Evolutionary conservation across 2,329 filamentous ascomycete species (phyloP).

Genomic region (Thielaviopsis musarum): DNA sequence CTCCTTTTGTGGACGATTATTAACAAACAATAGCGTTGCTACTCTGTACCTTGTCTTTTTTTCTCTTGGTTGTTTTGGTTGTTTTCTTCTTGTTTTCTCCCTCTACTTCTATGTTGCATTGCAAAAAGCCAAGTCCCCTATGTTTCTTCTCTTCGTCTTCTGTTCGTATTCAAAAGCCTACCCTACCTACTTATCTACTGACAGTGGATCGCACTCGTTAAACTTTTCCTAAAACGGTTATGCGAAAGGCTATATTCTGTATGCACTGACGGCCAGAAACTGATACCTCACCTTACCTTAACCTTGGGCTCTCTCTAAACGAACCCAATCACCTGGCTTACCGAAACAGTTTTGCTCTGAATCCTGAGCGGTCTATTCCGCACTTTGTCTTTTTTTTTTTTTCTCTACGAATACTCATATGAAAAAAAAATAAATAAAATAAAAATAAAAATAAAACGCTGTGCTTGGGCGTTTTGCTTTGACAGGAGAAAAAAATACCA

Average conservation of each 20-base stretch:
- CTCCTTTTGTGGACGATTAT: too few species aligned
- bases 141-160: not conserved
- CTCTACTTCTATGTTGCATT: too few species aligned
- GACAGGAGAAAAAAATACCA: not conserved
- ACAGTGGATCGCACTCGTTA: not conserved
- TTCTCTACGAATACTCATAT: too few species aligned
- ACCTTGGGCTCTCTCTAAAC: not conserved
- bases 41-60: too few species aligned
- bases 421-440: too few species aligned
- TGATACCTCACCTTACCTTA: not conserved
- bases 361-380: not conserved
- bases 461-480: not conserved
- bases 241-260: not conserved
- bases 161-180: not conserved
- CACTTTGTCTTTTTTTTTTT: not conserved
- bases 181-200: not conserved
- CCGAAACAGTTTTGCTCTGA: too few species aligned
- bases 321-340: not conserved
- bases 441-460: too few species aligned
- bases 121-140: not conserved
- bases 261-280: not conserved
- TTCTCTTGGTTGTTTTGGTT: too few species aligned
- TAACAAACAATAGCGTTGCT: too few species aligned
- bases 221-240: conserved; percentile 1
- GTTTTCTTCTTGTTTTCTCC: too few species aligned